These are phyloP conservation scores for Nitzschia palea DNA, from an alignment of 108 stramenopile genomes.

Conservation along the genomic window DNA sequence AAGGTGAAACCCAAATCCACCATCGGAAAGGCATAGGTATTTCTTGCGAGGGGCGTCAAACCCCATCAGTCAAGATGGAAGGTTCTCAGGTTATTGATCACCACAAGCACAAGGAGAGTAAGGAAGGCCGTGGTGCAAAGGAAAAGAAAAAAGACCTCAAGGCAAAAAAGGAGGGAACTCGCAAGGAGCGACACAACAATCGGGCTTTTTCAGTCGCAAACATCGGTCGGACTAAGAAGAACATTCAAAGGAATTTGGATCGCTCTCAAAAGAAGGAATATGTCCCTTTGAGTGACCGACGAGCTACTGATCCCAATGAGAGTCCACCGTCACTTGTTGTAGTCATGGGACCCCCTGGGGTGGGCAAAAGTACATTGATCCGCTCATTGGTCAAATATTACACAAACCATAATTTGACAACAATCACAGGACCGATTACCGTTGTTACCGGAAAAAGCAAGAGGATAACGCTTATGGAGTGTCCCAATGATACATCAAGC, in stretches of 20 bases:
- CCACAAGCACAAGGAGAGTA: slow-evolving; percentile 66
- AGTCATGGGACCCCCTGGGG: slow-evolving; percentile 94
- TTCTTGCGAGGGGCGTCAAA: too few relatives aligned
- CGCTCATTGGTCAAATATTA: slow-evolving; percentile 95
- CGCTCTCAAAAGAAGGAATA: slow-evolving; percentile 94
- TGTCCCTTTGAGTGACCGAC: slow-evolving; percentile 80
- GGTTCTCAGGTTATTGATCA: slow-evolving; percentile 30
- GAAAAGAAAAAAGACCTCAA: slow-evolving; percentile 80
- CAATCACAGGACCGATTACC: slow-evolving; percentile 93
- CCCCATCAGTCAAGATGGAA: slow-evolving; percentile 31
- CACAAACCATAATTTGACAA: slow-evolving; percentile 89
- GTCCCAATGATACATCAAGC: slow-evolving; percentile 86
- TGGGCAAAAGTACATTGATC: slow-evolving; percentile 96
- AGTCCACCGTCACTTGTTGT: slow-evolving; percentile 90
- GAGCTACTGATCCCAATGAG: slow-evolving; percentile 41
- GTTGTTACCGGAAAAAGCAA: slow-evolving; percentile 91
- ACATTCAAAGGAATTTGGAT: slow-evolving; percentile 95
- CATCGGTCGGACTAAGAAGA: slow-evolving; percentile 88
- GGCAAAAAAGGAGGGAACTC: slow-evolving; percentile 64
- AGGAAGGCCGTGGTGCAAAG: slow-evolving; percentile 86
- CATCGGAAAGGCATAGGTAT: too few relatives aligned
- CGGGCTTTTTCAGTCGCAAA: slow-evolving; percentile 96
- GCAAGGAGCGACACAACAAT: slow-evolving; percentile 84
- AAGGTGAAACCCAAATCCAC: too few relatives aligned
- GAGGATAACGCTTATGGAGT: slow-evolving; percentile 95